These are phyloP conservation scores for Tremella fuciformis DNA, from an alignment of 768 basidiomycete genomes.

Conservation along the genomic window DNA sequence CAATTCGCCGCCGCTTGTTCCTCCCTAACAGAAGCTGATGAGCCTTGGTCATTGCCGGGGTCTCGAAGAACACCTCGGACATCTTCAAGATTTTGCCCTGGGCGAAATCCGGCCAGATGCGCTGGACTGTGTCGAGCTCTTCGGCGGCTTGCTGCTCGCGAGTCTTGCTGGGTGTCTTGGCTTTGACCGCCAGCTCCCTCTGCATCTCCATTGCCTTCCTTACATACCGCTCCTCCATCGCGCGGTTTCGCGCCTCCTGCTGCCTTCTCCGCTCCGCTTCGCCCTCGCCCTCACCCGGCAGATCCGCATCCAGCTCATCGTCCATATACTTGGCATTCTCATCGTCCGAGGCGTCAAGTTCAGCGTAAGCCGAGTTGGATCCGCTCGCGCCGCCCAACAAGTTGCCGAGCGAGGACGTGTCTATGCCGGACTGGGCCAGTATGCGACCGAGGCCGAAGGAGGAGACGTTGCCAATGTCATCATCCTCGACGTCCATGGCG, in stretches of 20 bases:
- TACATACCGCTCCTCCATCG: constrained; percentile 26
- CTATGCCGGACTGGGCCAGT: constrained; percentile 31
- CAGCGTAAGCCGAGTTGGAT: constrained; percentile 19
- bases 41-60: constrained; percentile 23
- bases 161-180: background rate
- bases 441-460: constrained; percentile 29
- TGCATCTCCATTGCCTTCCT: constrained; percentile 16
- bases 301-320: constrained; percentile 24
- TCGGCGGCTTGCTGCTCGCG: constrained; percentile 7
- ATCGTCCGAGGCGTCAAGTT: constrained; percentile 35
- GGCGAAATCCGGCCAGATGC: constrained; percentile 41
- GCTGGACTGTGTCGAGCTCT: constrained; percentile 20
- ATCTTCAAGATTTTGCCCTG: constrained; percentile 35
- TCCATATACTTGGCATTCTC: constrained; percentile 35
- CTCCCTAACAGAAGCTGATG: constrained; percentile 9
- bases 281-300: constrained; percentile 21
- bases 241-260: constrained; percentile 25
- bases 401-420: constrained; percentile 22
- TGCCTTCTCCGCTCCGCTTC: constrained; percentile 15
- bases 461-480: constrained; percentile 10
- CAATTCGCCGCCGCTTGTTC: constrained; percentile 32
- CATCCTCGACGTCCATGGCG: constrained; percentile 5
- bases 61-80: constrained; percentile 45
- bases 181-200: constrained; percentile 14
- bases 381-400: constrained; percentile 14